A percentile compares a stretch with the other conserved stretches of the same genome.
Evolutionary conservation across 2,329 filamentous ascomycete species (phyloP).

Genomic region (Cytospora leucostoma): DNA sequence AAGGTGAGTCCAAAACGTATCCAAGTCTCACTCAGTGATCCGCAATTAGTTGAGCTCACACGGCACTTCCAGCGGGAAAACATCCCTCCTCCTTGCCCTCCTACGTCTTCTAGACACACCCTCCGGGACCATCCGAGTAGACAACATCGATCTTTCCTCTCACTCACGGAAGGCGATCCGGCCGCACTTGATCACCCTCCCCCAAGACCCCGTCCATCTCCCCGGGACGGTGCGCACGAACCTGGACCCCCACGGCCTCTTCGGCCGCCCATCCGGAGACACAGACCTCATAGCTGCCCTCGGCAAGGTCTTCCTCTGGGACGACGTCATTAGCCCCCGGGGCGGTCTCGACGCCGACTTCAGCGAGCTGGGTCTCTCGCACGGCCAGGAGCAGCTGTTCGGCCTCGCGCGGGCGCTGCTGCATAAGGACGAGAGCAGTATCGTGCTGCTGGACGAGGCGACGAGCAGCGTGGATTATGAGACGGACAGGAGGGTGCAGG

Average conservation of each 20-base stretch:
- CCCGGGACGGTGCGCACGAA: conserved; percentile 52
- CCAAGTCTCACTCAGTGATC: too few relatives aligned
- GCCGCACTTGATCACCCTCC: conserved; percentile 44
- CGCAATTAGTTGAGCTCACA: too few relatives aligned
- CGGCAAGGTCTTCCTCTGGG: conserved; percentile 45
- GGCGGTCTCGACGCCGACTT: conserved; percentile 39
- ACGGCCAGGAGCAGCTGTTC: conserved; percentile 54
- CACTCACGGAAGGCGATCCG: conserved; percentile 35
- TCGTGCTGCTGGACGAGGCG: conserved; percentile 50
- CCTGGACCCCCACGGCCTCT: conserved; percentile 44
- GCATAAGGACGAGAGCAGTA: conserved; percentile 37
- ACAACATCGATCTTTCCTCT: conserved; percentile 42
- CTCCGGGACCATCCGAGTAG: conserved; percentile 46
- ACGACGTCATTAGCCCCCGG: conserved; percentile 26
- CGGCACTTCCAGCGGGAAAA: too few relatives aligned
- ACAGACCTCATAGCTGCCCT: conserved; percentile 45
- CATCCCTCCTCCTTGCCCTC: conserved; percentile 39
- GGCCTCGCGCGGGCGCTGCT: conserved; percentile 51
- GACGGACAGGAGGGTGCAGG: conserved; percentile 58
- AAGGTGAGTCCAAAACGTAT: conserved; percentile 32
- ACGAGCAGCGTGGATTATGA: conserved; percentile 56
- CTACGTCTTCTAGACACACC: conserved; percentile 50
- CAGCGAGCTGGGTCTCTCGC: conserved; percentile 37
- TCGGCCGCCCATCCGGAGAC: conserved; percentile 16
- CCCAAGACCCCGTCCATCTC: conserved; percentile 54